These are phyloP conservation scores for Sarocladiaceae sp. DNA, from an alignment of 2,329 filamentous ascomycete species.

Conservation along the genomic window DNA sequence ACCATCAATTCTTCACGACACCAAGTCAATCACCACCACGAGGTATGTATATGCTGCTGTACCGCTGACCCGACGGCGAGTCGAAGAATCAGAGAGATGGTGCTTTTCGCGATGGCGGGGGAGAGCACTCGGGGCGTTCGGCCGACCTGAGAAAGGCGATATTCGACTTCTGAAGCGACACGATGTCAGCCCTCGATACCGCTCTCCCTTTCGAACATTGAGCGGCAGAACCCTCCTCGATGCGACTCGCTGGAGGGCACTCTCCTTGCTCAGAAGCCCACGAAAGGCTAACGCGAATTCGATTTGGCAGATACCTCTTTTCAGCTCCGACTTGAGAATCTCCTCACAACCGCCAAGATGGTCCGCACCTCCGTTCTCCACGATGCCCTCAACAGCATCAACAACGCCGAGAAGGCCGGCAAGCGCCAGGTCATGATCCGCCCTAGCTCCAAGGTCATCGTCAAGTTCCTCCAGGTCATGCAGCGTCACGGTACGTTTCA, in stretches of 20 bases:
- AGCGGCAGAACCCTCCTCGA: constrained; percentile 65
- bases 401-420: constrained; percentile 99
- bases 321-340: constrained; percentile 70
- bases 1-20: constrained; percentile 12
- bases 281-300: constrained; percentile 53
- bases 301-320: constrained; percentile 58
- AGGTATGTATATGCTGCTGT: constrained; percentile 37
- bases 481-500: constrained; percentile 90
- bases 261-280: constrained; percentile 58
- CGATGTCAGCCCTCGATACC: constrained; percentile 40
- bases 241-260: constrained; percentile 50
- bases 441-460: constrained; percentile 97
- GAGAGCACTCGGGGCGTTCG: constrained; percentile 48
- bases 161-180: constrained; percentile 15
- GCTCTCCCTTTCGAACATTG: constrained; percentile 56
- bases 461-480: constrained; percentile 99
- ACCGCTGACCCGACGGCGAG: constrained; percentile 22
- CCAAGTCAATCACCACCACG: constrained; percentile 24
- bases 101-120: constrained; percentile 48
- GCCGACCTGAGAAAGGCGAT: constrained; percentile 21
- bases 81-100: constrained; percentile 30
- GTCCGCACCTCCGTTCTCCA: constrained; percentile 99
- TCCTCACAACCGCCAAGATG: constrained; percentile 75
- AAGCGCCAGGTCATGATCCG: constrained; percentile 99
- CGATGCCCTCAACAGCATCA: constrained; percentile 98